Base-by-base conservation (phyloP, 306 rosid species). In the Quercus agrifolia region DNA sequence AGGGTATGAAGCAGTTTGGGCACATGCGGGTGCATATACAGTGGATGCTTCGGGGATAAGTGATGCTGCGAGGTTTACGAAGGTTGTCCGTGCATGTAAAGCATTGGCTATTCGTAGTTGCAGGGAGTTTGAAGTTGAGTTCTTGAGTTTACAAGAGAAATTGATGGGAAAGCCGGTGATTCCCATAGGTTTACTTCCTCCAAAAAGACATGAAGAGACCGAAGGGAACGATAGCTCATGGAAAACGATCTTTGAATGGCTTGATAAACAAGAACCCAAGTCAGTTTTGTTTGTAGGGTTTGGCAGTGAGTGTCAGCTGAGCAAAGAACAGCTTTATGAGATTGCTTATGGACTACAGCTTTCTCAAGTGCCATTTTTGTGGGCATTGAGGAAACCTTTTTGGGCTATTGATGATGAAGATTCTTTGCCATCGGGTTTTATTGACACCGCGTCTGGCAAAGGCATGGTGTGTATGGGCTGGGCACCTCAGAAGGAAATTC, bases 281-380 rank as follows among this genome's bases (percentile, higher is more conserved):
- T 82, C 88, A 11, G 85, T 84, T 35, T 35, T 35, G 9, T 35
- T 35, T 35, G 44, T 35, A 6, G 44, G 44, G 44, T 35, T 35
- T 35, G 44, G 44, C 44, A 35, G 44, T 35, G 44, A 35, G 9
- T 35, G 44, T 35, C 44, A 35, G 44, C 44, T 7, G 5, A 78
- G 74, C 13, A 84, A 68, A 27, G 86, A 84, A 9, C 79, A 88
- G 66, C 67, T 80, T 57, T 72, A 58, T 41, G 86, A 82, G 83
- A 84, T 88, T 64, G 91, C 87, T 20, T 35, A 51, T 66, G 90
- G 89, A 20, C 38, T 90, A 1, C 88, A 90, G 73, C 74, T 73
- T 9, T 87, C 87, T 5, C 44, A 35, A 35, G 44, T 35, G 44
- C 44, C 44, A 35, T 35, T 35, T 35, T 35, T 35, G 44, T 35